Conservation (phyloP, 345 rosid species). For the Ceriops tagal region DNA sequence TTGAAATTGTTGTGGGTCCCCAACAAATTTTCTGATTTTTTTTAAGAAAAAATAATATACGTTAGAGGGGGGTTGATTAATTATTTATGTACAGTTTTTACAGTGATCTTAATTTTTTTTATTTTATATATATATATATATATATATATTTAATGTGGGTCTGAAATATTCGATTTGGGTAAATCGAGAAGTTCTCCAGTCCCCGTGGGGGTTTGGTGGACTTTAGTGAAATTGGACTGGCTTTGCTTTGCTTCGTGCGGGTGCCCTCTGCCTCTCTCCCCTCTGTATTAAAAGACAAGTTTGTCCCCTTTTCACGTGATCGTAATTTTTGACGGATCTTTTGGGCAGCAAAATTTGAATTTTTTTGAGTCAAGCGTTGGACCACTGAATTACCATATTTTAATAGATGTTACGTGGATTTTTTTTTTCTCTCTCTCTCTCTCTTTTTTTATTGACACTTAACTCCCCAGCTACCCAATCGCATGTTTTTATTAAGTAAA, state of each 20-base stretch:
- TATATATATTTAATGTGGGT: too few species aligned
- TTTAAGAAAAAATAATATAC: too few species aligned
- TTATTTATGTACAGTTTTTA: too few species aligned
- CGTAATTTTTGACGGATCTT: background rate
- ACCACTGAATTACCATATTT: background rate
- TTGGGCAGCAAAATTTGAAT: background rate
- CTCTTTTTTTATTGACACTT: too few species aligned
- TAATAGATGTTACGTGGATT: background rate
- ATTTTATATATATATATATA: too few species aligned
- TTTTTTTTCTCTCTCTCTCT: too few species aligned
- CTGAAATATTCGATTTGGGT: background rate
- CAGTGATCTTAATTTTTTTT: too few species aligned
- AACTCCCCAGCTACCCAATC: too few species aligned
- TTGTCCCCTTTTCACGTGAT: background rate
- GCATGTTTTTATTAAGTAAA: too few species aligned
- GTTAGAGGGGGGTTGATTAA: too few species aligned
- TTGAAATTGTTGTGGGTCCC: background rate
- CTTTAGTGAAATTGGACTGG: background rate
- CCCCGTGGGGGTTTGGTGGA: slow-evolving; percentile 14
- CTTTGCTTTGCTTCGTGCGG: slow-evolving; percentile 13
- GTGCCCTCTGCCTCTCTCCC: background rate
- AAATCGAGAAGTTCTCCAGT: background rate
- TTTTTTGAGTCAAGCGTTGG: background rate
- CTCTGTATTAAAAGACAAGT: slow-evolving; percentile 6
- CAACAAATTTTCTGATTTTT: too few species aligned